Evolutionary conservation across 208 protist species (phyloP), one percentile per base, ranked within the genome.

Genomic region (Crithidia thermophila): DNA sequence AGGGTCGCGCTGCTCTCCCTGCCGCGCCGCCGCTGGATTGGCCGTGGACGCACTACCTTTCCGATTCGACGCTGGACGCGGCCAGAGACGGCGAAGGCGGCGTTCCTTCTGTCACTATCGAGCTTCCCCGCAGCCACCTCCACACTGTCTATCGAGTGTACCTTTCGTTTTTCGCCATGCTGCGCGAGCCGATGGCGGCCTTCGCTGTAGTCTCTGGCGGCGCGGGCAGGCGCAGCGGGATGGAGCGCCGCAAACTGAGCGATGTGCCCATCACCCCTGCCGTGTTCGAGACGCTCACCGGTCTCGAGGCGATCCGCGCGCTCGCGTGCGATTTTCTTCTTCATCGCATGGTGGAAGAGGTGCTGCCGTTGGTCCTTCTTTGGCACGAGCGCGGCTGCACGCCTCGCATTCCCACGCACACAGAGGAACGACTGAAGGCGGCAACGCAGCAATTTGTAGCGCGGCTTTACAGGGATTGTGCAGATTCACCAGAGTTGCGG

Each of bases 61-160:
- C 62, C 5, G 30, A 40, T 5, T 21, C 23, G 1, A 30, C 18
- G n/a, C n/a, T n/a, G n/a, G 21, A 25, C 7, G 20, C 4, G 10
- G 30, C 27, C 33, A 20, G 56, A 4, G 10, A 33, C 37, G 36
- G 21, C 20, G n/a, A 18, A 7, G 9, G 31, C 55, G 62, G 18
- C 13, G 23, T 1, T 20, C 23, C 16, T 3, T 3, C 11, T 18
- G 40, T 45, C 37, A 39, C 20, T 42, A 75, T 89, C 31, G 77
- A 83, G 28, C 78, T 96, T 6, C 84, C 85, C 6, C 91, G 83
- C 61, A 92, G 80, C 43, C 82, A 89, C 30, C 79, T 94, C 13
- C 90, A 90, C 62, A 91, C 83, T 3, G 78, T 94, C 36, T 94
- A 96, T 79, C 76, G 82, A 13, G 80, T 79, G 9, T 94, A 93